These are phyloP conservation scores for Neofusicoccum sp. DNA, from an alignment of 2,329 filamentous ascomycete genomes.

Conservation along the genomic window DNA sequence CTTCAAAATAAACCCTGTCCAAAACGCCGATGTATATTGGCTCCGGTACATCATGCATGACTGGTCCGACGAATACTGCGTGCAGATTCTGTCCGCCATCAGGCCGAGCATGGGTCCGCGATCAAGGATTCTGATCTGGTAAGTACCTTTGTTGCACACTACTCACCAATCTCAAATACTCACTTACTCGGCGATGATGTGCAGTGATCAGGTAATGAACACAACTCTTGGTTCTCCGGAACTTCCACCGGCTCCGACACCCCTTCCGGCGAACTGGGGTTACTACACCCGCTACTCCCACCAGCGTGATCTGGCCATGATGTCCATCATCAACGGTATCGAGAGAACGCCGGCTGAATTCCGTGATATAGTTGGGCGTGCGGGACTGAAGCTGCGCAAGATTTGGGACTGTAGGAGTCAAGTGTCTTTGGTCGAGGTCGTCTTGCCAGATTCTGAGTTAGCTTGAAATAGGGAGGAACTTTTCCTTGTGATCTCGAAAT, in stretches of 20 bases:
- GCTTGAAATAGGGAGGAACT: neutral
- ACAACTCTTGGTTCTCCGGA: slow-evolving; percentile 35
- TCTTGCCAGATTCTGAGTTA: slow-evolving; percentile 19
- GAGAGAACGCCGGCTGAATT: slow-evolving; percentile 40
- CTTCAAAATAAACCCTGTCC: slow-evolving; percentile 58
- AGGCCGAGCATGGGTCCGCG: slow-evolving; percentile 21
- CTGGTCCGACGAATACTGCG: slow-evolving; percentile 54
- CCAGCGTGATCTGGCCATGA: slow-evolving; percentile 38
- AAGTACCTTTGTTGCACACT: neutral
- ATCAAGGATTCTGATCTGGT: slow-evolving; percentile 23
- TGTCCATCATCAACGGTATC: slow-evolving; percentile 42
- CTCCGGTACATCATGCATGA: slow-evolving; percentile 66
- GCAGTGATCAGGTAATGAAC: slow-evolving; percentile 42
- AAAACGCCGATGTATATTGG: slow-evolving; percentile 60
- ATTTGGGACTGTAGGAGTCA: slow-evolving; percentile 38
- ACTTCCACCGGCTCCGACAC: slow-evolving; percentile 32
- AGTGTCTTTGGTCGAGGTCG: slow-evolving; percentile 34
- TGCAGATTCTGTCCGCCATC: slow-evolving; percentile 32
- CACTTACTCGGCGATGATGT: neutral
- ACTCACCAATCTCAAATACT: neutral
- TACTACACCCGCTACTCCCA: slow-evolving; percentile 38
- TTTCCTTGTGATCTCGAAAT: neutral
- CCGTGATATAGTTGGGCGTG: slow-evolving; percentile 29
- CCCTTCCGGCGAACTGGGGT: slow-evolving; percentile 41
- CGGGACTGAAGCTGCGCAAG: slow-evolving; percentile 35